A percentile compares a stretch with the other conserved stretches of the same genome.
phyloP scores from a whole-genome alignment of 306 rosid species.

The Quercus cerris region DNA sequence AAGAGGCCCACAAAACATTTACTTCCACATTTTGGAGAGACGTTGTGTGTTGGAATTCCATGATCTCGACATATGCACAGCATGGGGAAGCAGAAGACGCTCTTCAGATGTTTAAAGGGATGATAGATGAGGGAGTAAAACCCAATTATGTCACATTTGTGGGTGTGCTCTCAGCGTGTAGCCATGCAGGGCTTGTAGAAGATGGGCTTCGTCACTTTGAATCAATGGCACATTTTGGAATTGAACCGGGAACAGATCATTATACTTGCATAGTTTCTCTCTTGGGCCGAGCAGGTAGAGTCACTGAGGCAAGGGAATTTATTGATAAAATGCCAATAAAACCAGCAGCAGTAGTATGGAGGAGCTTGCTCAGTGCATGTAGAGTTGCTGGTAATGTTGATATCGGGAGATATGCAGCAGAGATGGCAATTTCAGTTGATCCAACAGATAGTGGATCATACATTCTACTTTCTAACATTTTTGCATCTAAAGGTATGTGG shows the following conservation, averaged over 20 bases:
- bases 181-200: constrained; percentile 79
- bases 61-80: constrained; percentile 77
- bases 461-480: constrained; percentile 74
- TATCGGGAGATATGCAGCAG: constrained; percentile 74
- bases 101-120: constrained; percentile 47
- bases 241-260: constrained; percentile 76
- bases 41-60: constrained; percentile 86
- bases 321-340: constrained; percentile 67
- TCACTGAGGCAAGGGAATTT: constrained; percentile 65
- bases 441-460: constrained; percentile 82
- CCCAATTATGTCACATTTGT: constrained; percentile 83
- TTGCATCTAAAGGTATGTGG: constrained; percentile 93
- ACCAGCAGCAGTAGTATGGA: constrained; percentile 79
- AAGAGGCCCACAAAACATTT: constrained; percentile 62
- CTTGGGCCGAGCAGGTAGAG: constrained; percentile 67
- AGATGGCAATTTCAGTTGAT: constrained; percentile 73
- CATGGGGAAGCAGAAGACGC: constrained; percentile 81
- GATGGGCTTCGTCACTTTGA: constrained; percentile 64
- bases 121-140: constrained; percentile 47
- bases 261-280: constrained; percentile 86
- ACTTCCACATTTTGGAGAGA: constrained; percentile 46
- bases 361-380: constrained; percentile 88
- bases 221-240: constrained; percentile 55
- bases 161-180: constrained; percentile 76
- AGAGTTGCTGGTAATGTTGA: constrained; percentile 68